phyloP scores from a whole-genome alignment of 768 basidiomycete genomes.

The Gloeostereum incarnatum region DNA sequence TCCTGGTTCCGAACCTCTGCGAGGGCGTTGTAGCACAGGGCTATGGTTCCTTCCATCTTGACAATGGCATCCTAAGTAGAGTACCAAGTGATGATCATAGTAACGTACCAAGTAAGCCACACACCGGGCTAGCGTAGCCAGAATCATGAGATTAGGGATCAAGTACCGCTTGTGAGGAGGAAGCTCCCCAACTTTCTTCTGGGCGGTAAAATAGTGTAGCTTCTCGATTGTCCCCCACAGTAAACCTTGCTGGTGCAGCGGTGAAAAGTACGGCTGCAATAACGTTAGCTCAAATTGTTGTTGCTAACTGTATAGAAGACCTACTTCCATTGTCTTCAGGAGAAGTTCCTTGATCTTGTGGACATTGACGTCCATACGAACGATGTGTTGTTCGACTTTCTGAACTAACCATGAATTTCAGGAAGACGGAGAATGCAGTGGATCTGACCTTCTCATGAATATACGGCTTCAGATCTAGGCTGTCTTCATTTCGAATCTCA shows the following conservation, averaged over 20 bases:
- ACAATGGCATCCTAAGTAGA: slow-evolving; percentile 5
- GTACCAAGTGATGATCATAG: background rate
- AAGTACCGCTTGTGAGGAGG: background rate
- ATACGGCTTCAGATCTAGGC: slow-evolving; percentile 79
- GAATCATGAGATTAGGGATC: slow-evolving; percentile 6
- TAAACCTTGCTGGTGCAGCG: too few relatives aligned
- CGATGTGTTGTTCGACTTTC: slow-evolving; percentile 71
- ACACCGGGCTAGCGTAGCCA: slow-evolving; percentile 51
- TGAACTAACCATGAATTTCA: slow-evolving; percentile 17
- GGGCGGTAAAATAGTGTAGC: background rate
- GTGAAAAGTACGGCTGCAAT: too few relatives aligned
- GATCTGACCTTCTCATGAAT: slow-evolving; percentile 73
- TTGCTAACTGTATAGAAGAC: slow-evolving; percentile 12
- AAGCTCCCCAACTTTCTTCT: background rate
- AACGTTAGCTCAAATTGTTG: too few relatives aligned
- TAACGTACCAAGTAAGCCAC: slow-evolving; percentile 79
- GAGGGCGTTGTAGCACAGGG: slow-evolving; percentile 67
- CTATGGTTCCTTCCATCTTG: slow-evolving; percentile 76
- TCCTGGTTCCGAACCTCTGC: slow-evolving; percentile 29
- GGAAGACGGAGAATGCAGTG: slow-evolving; percentile 2
- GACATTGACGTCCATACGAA: slow-evolving; percentile 65
- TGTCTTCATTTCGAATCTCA: slow-evolving; percentile 88
- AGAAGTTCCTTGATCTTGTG: slow-evolving; percentile 58
- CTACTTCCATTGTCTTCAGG: slow-evolving; percentile 65
- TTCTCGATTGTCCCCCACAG: too few relatives aligned